These are phyloP conservation scores for Colletotrichum karsti DNA, from an alignment of 2,329 filamentous ascomycete species.

Conservation along the genomic window DNA sequence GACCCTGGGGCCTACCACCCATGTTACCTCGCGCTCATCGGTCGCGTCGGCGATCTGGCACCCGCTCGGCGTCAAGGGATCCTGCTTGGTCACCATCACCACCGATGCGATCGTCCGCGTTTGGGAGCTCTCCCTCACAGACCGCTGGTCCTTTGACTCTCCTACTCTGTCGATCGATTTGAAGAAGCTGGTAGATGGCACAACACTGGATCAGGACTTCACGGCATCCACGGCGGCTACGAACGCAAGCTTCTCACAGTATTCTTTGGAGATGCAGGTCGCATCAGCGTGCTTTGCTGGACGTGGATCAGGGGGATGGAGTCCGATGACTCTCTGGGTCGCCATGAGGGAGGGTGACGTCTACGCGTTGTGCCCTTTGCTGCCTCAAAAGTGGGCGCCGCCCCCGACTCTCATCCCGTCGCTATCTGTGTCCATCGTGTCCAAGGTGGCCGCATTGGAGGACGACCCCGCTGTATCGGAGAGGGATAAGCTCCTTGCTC, in stretches of 20 bases:
- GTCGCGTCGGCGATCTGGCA: slow-evolving; percentile 91
- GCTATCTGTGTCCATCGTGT: slow-evolving; percentile 82
- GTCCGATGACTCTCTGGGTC: slow-evolving; percentile 94
- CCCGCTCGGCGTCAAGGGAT: slow-evolving; percentile 83
- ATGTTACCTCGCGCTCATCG: slow-evolving; percentile 85
- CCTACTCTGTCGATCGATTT: slow-evolving; percentile 87
- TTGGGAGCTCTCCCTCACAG: slow-evolving; percentile 87
- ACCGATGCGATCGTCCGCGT: slow-evolving; percentile 87
- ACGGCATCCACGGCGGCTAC: slow-evolving; percentile 77
- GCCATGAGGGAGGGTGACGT: slow-evolving; percentile 95
- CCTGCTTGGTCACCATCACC: slow-evolving; percentile 87
- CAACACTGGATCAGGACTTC: slow-evolving; percentile 84
- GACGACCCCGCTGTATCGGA: slow-evolving; percentile 64
- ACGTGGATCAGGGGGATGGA: slow-evolving; percentile 81
- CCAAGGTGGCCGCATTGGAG: slow-evolving; percentile 72
- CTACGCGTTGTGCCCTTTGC: slow-evolving; percentile 89
- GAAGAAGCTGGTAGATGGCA: slow-evolving; percentile 87
- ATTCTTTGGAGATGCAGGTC: slow-evolving; percentile 93
- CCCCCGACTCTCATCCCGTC: slow-evolving; percentile 81
- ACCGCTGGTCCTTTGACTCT: slow-evolving; percentile 87
- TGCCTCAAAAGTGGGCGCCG: slow-evolving; percentile 87
- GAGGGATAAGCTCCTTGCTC: slow-evolving; percentile 63
- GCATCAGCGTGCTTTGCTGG: slow-evolving; percentile 84
- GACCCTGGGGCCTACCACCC: slow-evolving; percentile 90
- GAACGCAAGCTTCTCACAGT: slow-evolving; percentile 86